phyloP scores from a whole-genome alignment of 106 monocot genomes.

The Apostasia ramifera region DNA sequence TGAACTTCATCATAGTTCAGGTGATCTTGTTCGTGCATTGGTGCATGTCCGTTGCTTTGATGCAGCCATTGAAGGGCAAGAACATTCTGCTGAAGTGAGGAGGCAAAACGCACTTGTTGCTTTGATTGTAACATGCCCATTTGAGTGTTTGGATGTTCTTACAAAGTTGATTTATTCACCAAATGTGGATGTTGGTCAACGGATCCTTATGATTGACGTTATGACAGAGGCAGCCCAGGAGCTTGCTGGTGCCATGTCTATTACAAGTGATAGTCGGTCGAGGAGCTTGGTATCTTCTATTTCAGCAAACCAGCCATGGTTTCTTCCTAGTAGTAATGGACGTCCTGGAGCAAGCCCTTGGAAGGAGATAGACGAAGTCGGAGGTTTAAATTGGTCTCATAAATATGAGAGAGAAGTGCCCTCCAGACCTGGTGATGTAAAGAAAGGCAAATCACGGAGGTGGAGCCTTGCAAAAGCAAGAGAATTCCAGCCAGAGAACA shows the following conservation, averaged over 20 bases:
- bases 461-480: constrained; percentile 54
- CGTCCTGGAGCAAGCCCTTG: constrained; percentile 80
- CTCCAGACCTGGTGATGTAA: constrained; percentile 65
- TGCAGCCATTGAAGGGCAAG: constrained; percentile 74
- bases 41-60: constrained; percentile 81
- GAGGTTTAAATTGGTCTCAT: constrained; percentile 60
- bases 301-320: constrained; percentile 69
- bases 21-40: constrained; percentile 76
- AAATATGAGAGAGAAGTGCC: constrained; percentile 87
- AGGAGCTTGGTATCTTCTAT: constrained; percentile 51
- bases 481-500: constrained; percentile 28
- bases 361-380: constrained; percentile 64
- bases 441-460: constrained; percentile 75
- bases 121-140: constrained; percentile 76
- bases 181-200: constrained; percentile 81
- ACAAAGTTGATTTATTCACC: constrained; percentile 80
- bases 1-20: constrained; percentile 70
- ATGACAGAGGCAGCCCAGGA: constrained; percentile 95
- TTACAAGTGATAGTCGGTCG: constrained; percentile 17
- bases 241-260: constrained; percentile 54
- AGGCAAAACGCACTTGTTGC: constrained; percentile 80
- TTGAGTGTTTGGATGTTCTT: constrained; percentile 77
- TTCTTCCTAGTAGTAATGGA: constrained; percentile 57
- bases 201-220: constrained; percentile 86
- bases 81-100: constrained; percentile 82